Evolutionary conservation across 352 stramenopile species (phyloP).

Genomic region (Phytophthora sp.): DNA sequence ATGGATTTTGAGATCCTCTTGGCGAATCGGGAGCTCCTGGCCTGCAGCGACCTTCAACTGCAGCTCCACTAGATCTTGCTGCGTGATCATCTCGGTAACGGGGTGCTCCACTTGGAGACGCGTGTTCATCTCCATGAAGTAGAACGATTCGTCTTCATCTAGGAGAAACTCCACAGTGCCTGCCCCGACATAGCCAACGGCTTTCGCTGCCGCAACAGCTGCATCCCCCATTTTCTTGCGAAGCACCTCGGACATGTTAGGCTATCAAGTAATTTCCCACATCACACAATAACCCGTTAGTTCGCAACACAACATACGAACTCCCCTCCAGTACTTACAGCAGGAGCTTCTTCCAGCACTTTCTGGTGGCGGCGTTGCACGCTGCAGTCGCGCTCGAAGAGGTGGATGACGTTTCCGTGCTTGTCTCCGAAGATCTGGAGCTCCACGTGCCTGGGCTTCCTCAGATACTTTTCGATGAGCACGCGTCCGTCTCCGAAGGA

Average conservation of each 20-base stretch:
- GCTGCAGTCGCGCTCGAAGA: conserved; percentile 93
- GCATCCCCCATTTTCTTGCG: conserved; percentile 90
- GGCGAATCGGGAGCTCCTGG: conserved; percentile 87
- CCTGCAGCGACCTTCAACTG: conserved; percentile 94
- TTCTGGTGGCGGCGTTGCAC: conserved; percentile 94
- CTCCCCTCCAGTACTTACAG: conserved; percentile 66
- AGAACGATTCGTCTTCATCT: conserved; percentile 92
- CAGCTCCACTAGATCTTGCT: conserved; percentile 92
- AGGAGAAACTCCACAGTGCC: conserved; percentile 95
- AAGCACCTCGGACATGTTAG: conserved; percentile 78
- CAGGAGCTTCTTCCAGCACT: conserved; percentile 94
- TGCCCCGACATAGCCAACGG: conserved; percentile 92
- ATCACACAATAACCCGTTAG: background rate
- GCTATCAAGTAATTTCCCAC: conserved; percentile 30
- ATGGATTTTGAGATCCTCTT: conserved; percentile 88
- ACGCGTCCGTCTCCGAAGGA: conserved; percentile 92
- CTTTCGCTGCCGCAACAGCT: conserved; percentile 88
- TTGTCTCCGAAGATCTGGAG: conserved; percentile 94
- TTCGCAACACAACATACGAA: background rate
- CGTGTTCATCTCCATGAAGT: conserved; percentile 98
- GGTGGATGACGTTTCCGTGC: conserved; percentile 87
- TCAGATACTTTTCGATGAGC: conserved; percentile 92
- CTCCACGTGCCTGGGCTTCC: conserved; percentile 92
- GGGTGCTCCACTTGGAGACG: conserved; percentile 95
- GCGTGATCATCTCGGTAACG: conserved; percentile 92